Base-by-base conservation (phyloP, 208 protist species). In the Wallacemonas sp. region DNA sequence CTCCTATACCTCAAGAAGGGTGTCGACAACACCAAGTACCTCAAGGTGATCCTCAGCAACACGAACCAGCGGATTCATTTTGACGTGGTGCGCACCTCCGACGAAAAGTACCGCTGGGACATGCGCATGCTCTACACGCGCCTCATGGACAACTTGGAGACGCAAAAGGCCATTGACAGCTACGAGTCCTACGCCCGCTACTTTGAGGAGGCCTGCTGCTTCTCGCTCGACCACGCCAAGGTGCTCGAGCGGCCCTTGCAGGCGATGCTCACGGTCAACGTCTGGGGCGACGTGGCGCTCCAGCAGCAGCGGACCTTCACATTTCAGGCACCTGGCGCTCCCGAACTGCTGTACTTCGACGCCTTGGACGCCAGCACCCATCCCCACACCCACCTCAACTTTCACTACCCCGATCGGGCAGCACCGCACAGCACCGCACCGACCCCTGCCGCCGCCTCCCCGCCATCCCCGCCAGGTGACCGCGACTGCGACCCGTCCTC, bases 51-150 rank as follows among this genome's bases (percentile, higher is more conserved):
- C 31, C 80, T 90, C 49, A 73, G 70, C 69, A 84, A 86, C 70
- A 67, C 61, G 44, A 65, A 61, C 22, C 80, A 78, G n/a, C 74
- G 80, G 0, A 59, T 89, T 7, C 79, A 86, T 70, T 90, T 90
- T 41, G 84, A 90, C 70, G 72, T 90, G 1, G 67, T 73, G n/a
- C 68, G 84, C 57, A 61, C 64, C 20, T 49, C 54, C 20, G 84
- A 86, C 52, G 80, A 84, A 54, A 90, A 90, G 72, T 81, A 79
- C 49, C 76, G 84, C 39, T 90, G 80, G 84, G 84, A 90, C 5
- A 45, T 77, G 57, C 76, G 83, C 45, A 86, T 82, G 76, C 77
- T 90, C 38, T 82, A 76, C 64, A 90, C 77, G 2, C 70, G 84
- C 44, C 78, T 90, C 49, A 70, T 90, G 74, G 80, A 87, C 71